Percentiles rank a stretch among this genome's conserved stretches.
These are phyloP conservation scores for Microglena sp. DNA, from an alignment of 139 green algal genomes.

Conservation along the genomic window DNA sequence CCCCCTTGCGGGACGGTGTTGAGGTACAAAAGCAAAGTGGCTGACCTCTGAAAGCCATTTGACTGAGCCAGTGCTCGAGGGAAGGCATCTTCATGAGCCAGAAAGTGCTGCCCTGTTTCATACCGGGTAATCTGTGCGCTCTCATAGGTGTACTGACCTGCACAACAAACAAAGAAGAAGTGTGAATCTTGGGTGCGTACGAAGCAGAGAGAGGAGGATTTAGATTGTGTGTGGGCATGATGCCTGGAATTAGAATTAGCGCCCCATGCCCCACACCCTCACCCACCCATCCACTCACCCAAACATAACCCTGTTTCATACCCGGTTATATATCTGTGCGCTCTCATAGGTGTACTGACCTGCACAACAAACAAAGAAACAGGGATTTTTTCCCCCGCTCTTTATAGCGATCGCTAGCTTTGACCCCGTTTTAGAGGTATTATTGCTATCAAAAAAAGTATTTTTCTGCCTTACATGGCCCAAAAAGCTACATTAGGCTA, in stretches of 20 bases:
- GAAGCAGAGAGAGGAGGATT: neutral
- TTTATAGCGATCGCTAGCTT: too few relatives aligned
- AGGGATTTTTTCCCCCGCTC: too few relatives aligned
- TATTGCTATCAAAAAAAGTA: neutral
- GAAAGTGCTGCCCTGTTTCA: conserved; percentile 47
- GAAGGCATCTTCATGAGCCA: conserved; percentile 57
- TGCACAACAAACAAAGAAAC: too few relatives aligned
- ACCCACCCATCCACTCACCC: too few relatives aligned
- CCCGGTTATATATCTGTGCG: too few relatives aligned
- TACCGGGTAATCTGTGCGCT: conserved; percentile 49
- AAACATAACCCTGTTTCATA: too few relatives aligned
- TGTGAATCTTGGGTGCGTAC: too few relatives aligned
- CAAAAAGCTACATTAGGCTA: neutral
- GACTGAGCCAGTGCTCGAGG: conserved; percentile 21
- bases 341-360: neutral
- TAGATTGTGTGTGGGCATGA: too few relatives aligned
- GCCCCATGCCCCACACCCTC: too few relatives aligned
- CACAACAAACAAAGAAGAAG: too few relatives aligned
- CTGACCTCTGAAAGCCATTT: conserved; percentile 65
- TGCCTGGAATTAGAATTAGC: too few relatives aligned
- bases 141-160: conserved; percentile 2
- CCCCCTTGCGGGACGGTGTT: conserved; percentile 47
- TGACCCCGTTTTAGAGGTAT: neutral
- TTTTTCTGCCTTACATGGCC: neutral
- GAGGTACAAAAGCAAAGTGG: conserved; percentile 70